Evolutionary conservation across 1,284 basidiomycete species (phyloP), one percentile per base, ranked within the genome.

Genomic region (Singerocomus rubriflavus): DNA sequence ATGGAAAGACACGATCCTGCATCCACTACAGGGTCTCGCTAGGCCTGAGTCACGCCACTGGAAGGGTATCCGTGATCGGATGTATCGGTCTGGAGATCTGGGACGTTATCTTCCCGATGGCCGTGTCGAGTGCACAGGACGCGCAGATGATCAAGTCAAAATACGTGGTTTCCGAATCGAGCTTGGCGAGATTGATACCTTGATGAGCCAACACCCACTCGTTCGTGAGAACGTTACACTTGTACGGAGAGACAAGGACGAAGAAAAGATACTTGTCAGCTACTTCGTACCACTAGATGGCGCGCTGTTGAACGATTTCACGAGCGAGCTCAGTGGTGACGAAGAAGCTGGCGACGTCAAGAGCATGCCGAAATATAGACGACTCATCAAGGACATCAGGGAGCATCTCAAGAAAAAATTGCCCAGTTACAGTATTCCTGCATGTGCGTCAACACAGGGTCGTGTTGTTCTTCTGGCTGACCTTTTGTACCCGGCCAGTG

Each of bases 391-490:
- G 73, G 87, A 94, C 69, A 91, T 99, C 56, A 79, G 96, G 58
- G 95, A 98, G 62, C 86, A 98, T 68, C 81, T 99, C 64, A 98
- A 97, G 80, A 95, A 92, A 73, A 99, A 99, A 73, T 74, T 99
- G 25, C 97, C 97, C 1, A 89, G 84, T 57, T 97, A 98, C 72
- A 93, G 91, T 57, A 81, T 98, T 32, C 95, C 94, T 9, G 85
- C 92, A 1, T 62, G 84, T 85, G 57, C 70, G 92, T 91, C 60
- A 60, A 84, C 73, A 7, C 14, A 48, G 36, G 11, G 38, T 42
- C 33, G 27, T 40, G 50, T 13, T 12, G 31, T 39, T 50, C n/a
- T 45, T 43, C 44, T 39, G 31, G 39, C 48, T 59, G 27, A 58
- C 46, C 16, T 25, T 45, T 58, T 26, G 11, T 35, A 13, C 32